Evolutionary conservation across 2,329 filamentous ascomycete species (phyloP), one percentile per base, ranked within the genome.

Genomic region (Aspergillus felis): DNA sequence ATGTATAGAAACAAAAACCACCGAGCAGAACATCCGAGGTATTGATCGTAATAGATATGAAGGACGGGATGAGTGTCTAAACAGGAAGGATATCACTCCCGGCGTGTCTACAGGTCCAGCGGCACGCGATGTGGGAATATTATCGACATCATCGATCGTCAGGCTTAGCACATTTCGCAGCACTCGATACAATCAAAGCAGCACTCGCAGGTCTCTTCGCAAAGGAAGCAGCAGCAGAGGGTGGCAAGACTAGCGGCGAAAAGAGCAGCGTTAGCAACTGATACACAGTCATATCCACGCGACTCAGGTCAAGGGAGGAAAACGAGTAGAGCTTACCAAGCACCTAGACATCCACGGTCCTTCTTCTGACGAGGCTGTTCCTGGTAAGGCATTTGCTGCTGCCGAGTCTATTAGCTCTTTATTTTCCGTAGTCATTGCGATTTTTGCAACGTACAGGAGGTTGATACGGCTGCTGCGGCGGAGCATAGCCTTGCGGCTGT

Each of bases 161-260:
- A 51, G 54, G 54, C 50, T 65, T 71, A 74, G 61, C 72, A 75
- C 66, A 71, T 66, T 52, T 74, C 71, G 54, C 74, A 78, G 70
- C 80, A 84, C 57, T 82, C 82, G 65, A 82, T 81, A 70, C 83
- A 86, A 4, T 86, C 84, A n/a, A 79, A 75, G 67, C 84, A 87
- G 74, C 84, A 86, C 70, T 86, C 84, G 66, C 84, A 87, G 28
- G 81, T 78, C 71, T 87, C 84, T 67, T 86, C 84, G 65, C 82
- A 85, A 28, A 87, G 77, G 72, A 84, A 87, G 67, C 84, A 87
- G 70, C 84, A 87, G 75, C 84, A 87, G 41, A 87, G 70, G 35
- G 76, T 77, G 50, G 81, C 82, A 51, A 85, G 68, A 73, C 82
- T 81, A 57, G 22, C 28, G 24, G 29, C 51, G 24, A 27, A 28